Conservation (phyloP, 140 eudicot species). For the Senecio squalidus region DNA sequence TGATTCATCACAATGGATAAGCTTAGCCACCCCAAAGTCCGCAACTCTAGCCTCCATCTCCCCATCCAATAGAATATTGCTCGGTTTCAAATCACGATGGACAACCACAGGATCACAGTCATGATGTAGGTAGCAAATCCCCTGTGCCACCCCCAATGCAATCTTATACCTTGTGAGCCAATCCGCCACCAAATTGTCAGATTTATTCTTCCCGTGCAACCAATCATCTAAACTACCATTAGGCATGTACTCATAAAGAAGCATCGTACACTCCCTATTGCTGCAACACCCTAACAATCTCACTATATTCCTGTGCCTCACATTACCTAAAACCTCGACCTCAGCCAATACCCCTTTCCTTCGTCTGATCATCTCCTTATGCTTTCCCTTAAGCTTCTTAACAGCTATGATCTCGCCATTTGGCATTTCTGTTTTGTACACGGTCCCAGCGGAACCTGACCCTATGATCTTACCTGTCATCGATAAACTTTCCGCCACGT, state of each 20-base stretch:
- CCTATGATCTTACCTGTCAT: conserved; percentile 79
- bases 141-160: conserved; percentile 94
- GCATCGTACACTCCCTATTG: conserved; percentile 76
- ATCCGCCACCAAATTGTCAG: conserved; percentile 70
- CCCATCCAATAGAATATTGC: conserved; percentile 72
- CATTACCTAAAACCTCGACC: conserved; percentile 93
- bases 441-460: conserved; percentile 89
- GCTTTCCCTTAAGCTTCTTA: conserved; percentile 81
- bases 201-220: conserved; percentile 71
- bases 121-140: conserved; percentile 91
- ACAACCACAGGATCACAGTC: conserved; percentile 95
- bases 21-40: conserved; percentile 94
- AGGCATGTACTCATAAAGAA: conserved; percentile 98
- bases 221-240: conserved; percentile 87
- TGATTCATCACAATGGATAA: conserved; percentile 70
- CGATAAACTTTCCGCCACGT: conserved; percentile 66
- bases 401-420: conserved; percentile 95
- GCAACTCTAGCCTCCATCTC: conserved; percentile 98
- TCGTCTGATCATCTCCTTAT: conserved; percentile 62
- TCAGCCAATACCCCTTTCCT: conserved; percentile 90
- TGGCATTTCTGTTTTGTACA: conserved; percentile 92
- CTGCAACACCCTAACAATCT: conserved; percentile 91
- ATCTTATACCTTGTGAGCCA: conserved; percentile 90
- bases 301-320: conserved; percentile 88
- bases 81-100: conserved; percentile 94